Base-by-base conservation (phyloP, 139 green algal genomes). In the Gonium pectorale region DNA sequence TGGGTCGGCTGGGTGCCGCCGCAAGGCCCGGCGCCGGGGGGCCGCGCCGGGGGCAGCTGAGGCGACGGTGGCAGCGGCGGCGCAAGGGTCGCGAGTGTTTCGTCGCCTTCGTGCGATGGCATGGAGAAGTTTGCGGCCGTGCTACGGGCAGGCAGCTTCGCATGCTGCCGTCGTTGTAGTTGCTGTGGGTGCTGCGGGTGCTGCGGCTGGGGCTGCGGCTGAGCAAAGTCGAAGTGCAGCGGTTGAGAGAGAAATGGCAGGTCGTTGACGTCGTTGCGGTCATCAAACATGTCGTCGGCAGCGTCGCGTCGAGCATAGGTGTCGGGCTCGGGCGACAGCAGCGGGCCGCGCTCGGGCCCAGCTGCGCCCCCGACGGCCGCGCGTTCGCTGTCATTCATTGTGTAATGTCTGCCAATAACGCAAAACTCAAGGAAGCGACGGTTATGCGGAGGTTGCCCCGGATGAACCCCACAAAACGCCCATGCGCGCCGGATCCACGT, bases 251-350 rank as follows among this genome's bases (percentile, higher is more conserved):
- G 51, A 9, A 80, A 38, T 9, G 44, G 70, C 46, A 79, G 31
- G 15, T 79, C 46, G 70, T 43, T 77, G 11, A 41, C 68, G 7
- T 62, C 22, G 2, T 15, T 27, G 6, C 68, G 43, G 5, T 44
- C 68, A 5, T 60, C 43, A 64, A n/a, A n/a, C n/a, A n/a, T n/a
- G n/a, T 59, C 41, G 27, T 70, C 64, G 40, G 67, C 24, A 74
- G 44, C 43, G 68, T 13, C 17, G 33, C n/a, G 49, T n/a, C 43
- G 68, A 11, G 35, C 68, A 6, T 7, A 43, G 2, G 29, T 13
- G 8, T 77, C 43, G 13, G 68, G 68, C 43, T 77, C 68, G 3
- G 68, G 68, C 6, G 43, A 62, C 43, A 77, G 44, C 68, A 62
- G 43, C 43, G 68, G 37, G 11, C 68, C 68, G 29, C 29, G 43